Evolutionary conservation across 768 basidiomycete species (phyloP), one percentile per base, ranked within the genome.

Genomic region (Naganishia randhawae): DNA sequence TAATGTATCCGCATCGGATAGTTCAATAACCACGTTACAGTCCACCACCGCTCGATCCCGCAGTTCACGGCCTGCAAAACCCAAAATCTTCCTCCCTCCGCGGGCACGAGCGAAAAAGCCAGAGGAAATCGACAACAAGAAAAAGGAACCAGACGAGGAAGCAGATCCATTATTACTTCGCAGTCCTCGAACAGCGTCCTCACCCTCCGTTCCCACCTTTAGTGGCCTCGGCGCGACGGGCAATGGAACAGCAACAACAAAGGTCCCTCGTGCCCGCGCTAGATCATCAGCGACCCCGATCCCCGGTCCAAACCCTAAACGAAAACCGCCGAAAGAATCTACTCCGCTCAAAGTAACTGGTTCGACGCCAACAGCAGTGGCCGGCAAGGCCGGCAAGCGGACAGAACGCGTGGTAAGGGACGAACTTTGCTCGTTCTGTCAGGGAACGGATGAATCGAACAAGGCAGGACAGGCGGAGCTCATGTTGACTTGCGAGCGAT

Each of bases 401-500:
- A n/a, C n/a, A n/a, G 41, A 35, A 11, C 17, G 31, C 13, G 67
- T 69, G 1, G 35, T 69, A 10, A 83, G 87, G 48, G 89, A 91
- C 74, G 77, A 83, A 25, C 83, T 85, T 70, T 96, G 94, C 74
- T 86, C 88, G 2, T 89, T 91, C 73, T 97, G 94, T 76, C 82
- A 83, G 55, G 89, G 90, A 0, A 84, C 85, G 54, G 85, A 87
- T 70, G 72, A 76, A 53, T 83, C 78, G 76, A 91, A 91, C 76
- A 85, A 84, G 75, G 71, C 78, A 10, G 84, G 84, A 13, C 74
- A 85, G 57, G 79, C 83, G 11, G 93, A 96, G 75, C 73, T 74
- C 25, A 86, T 95, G 86, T 83, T 89, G 25, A 86, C 86, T 68
- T 97, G 93, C 78, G 82, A 83, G 69, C 87, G 88, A 71, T 97